Conservation (phyloP, 2,329 filamentous ascomycete genomes). For the Phyllosticta citrichinensis region DNA sequence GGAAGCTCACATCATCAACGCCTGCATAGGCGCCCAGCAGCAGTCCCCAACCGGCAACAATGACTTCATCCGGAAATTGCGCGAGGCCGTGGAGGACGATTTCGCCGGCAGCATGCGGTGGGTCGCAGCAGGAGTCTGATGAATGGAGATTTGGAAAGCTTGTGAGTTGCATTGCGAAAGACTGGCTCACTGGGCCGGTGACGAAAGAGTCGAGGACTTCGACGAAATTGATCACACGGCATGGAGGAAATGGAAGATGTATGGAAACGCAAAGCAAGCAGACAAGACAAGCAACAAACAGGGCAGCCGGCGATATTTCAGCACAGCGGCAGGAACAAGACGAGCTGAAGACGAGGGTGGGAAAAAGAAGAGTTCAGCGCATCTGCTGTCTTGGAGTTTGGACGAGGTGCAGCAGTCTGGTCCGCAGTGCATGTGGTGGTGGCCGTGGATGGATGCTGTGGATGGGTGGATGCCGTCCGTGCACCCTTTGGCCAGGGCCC, state of each 20-base stretch:
- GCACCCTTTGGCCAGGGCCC: too few relatives aligned
- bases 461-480: too few relatives aligned
- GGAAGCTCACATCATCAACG: conserved; percentile 11
- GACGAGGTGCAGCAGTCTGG: too few relatives aligned
- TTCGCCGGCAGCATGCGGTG: background rate
- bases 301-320: background rate
- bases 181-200: background rate
- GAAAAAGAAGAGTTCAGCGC: background rate
- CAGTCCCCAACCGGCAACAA: conserved; percentile 12
- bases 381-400: too few relatives aligned
- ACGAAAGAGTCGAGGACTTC: background rate
- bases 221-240: background rate
- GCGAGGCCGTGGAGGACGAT: conserved; percentile 1
- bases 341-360: background rate
- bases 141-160: conserved; percentile 6
- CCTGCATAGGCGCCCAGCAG: conserved; percentile 12
- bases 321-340: background rate
- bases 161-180: conserved; percentile 4
- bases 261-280: background rate
- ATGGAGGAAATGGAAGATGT: background rate
- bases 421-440: too few relatives aligned
- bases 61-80: conserved; percentile 9
- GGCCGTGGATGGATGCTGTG: too few relatives aligned
- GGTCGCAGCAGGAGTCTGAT: background rate
- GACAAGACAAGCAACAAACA: background rate